Evolutionary conservation across 176 grass and related monocot species (phyloP), one percentile per base, ranked within the genome.

Genomic region (Bolboschoenus planiculmis): DNA sequence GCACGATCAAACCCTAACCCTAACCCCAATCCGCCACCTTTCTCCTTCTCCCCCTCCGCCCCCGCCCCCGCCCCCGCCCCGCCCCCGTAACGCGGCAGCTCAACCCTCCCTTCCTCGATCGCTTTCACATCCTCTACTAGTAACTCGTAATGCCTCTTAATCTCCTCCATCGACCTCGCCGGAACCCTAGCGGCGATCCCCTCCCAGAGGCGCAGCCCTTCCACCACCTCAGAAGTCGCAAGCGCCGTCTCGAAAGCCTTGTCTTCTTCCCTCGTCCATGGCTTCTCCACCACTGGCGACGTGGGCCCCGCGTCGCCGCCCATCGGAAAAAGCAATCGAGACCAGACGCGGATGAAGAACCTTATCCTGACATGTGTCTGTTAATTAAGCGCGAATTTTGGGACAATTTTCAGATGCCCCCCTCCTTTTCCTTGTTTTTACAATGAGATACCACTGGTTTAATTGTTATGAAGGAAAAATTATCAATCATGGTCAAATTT

Each of bases 161-260:
- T 83, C 84, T 99, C 93, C n/a, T 90, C 96, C 70, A 54, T 64
- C 35, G 91, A 89, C 86, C 88, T 89, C 14, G 88, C 86, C 13
- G 93, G 88, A 21, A 95, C 77, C 77, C 79, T 87, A 36, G 82
- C 79, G 3, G 89, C 84, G 70, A 99, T 86, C 68, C 70, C 85
- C 65, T 27, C 75, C 31, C 90, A 90, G 11, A 83, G 88, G 0
- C 82, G 88, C 57, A 20, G 0, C 18, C 85, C 89, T 10, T 61
- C 57, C 42, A 76, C 86, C 39, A 81, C 57, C 33, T 85, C 84
- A 8, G 57, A 65, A 11, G 83, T 54, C 5, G 91, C 96, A 4
- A 99, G 62, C 39, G 96, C 93, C 68, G 92, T 91, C 96, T 99
- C 96, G 83, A 99, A 99, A 57, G 85, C 87, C 87, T 99, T 99